A percentile compares a stretch with the other conserved stretches of the same genome.
phyloP scores from a whole-genome alignment of 306 rosid species.

The Prunus kanzakura region DNA sequence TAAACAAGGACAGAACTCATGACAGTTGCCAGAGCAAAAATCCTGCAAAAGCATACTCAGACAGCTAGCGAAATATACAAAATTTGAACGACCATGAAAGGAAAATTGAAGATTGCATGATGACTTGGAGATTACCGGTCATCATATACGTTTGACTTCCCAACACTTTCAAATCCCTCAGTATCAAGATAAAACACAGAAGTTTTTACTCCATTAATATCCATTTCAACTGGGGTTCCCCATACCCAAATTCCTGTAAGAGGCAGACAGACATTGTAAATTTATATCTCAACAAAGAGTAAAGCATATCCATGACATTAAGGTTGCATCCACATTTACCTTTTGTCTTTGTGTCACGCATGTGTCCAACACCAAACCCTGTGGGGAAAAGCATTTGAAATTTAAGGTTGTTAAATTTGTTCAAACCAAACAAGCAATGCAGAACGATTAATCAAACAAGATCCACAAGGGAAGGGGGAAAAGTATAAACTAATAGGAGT shows the following conservation, averaged over 20 bases:
- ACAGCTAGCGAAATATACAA: conserved; percentile 10
- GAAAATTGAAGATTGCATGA: conserved; percentile 13
- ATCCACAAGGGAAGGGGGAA: conserved; percentile 5
- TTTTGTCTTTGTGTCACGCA: conserved; percentile 95
- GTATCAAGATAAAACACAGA: conserved; percentile 92
- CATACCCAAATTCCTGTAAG: conserved; percentile 92
- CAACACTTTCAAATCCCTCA: conserved; percentile 96
- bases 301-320: conserved; percentile 30
- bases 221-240: conserved; percentile 85
- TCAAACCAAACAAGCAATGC: conserved; percentile 22
- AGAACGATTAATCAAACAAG: not conserved
- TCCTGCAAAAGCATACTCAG: conserved; percentile 53
- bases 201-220: conserved; percentile 79
- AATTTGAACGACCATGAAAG: conserved; percentile 1
- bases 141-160: conserved; percentile 95
- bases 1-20: conserved; percentile 93
- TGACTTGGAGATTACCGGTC: conserved; percentile 69
- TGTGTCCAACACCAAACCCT: conserved; percentile 99
- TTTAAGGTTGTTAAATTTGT: conserved; percentile 8
- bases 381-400: conserved; percentile 18
- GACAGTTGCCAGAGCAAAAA: conserved; percentile 92
- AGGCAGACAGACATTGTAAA: conserved; percentile 8
- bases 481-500: conserved; percentile 17
- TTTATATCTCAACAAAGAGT: not conserved
- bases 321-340: conserved; percentile 44